Evolutionary conservation across 805 yeast genomes (phyloP), one percentile per base, ranked within the genome.

Genomic region (Cyberlindnera lachancei): DNA sequence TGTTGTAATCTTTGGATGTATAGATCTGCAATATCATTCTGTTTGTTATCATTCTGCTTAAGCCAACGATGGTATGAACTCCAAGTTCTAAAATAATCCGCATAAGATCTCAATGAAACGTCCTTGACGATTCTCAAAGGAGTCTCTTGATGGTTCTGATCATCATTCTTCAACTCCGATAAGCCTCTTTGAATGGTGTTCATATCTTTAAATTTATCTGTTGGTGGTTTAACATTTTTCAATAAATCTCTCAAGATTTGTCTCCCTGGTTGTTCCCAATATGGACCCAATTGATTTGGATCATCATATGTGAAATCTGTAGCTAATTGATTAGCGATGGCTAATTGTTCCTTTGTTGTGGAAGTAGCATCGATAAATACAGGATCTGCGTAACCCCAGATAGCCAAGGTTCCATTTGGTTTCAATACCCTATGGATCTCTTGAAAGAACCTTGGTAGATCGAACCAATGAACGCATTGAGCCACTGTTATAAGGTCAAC

Each of bases 191-290:
- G 55, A 23, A 42, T 52, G 9, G 56, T 53, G 26, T 50, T 41
- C 9, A 64, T 49, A 36, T 75, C 68, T 1, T 48, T 41, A 50
- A 66, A 82, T 11, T 46, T 36, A 3, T 55, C 60, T 0, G 33
- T 18, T 3, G 79, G 75, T 4, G 68, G 45, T 22, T 60, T 51
- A 5, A 76, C 61, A 9, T 60, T 69, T 12, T 41, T 46, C 40
- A 70, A 64, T 36, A 65, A 48, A 6, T 58, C 40, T 31, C 77
- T 59, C 21, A 88, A 54, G 11, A 69, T 58, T 6, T 49, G 33
- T 29, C 94, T 63, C 1, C 96, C 96, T 0, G 94, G 92, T 44
- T 79, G 81, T 46, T 84, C 82, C 96, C 96, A 88, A 50, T 73
- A 73, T 1, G 77, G 75, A 0, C 88, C 88, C 28, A 80, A 52